Base-by-base conservation (phyloP, 2,329 filamentous ascomycete species). In the Arthrobotrys entomopaga region DNA sequence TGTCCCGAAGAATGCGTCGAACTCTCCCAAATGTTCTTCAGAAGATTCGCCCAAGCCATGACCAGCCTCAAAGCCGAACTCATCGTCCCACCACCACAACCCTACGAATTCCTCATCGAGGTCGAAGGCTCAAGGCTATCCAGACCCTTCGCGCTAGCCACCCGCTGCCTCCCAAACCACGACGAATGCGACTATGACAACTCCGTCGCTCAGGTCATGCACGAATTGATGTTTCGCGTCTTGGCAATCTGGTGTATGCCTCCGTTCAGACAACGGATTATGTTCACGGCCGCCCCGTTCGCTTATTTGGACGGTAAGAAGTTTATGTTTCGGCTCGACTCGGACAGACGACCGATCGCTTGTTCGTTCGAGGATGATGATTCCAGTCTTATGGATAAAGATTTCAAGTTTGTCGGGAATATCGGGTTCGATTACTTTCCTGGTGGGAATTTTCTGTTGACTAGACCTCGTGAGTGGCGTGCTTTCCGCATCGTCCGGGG, bases 1-100 rank as follows among this genome's bases (percentile, higher is more conserved):
- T 6, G 19, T 19, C 22, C 20, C 13, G 29, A 34, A 19, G 40
- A 42, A 19, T 34, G 34, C 26, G 20, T 38, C 7, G 53, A 56
- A 10, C n/a, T 56, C 19, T 56, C 34, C 53, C 29, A 34, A 34
- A 34, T 34, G 29, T 34, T 34, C 29, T 46, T 46, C 16, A 46
- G 13, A 5, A n/a, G 15, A n/a, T 46, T 46, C 42, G 42, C 42
- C 15, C 6, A 6, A 5, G 42, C 42, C 3, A 15, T 46, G 16
- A 19, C 3, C 15, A 15, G 1, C n/a, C 16, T 46, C 3, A 19
- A 4, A 2, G 15, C 42, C 16, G 13, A 46, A n/a, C 11, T 46
- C 6, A n/a, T 46, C 42, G 7, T 46, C 11, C 42, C 42, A 46
- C 42, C 42, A 5, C 42, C 42, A 46, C 16, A 7, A 4, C 42